These are phyloP conservation scores for Guyanaporus albipodus DNA, from an alignment of 768 basidiomycete genomes.

Conservation along the genomic window DNA sequence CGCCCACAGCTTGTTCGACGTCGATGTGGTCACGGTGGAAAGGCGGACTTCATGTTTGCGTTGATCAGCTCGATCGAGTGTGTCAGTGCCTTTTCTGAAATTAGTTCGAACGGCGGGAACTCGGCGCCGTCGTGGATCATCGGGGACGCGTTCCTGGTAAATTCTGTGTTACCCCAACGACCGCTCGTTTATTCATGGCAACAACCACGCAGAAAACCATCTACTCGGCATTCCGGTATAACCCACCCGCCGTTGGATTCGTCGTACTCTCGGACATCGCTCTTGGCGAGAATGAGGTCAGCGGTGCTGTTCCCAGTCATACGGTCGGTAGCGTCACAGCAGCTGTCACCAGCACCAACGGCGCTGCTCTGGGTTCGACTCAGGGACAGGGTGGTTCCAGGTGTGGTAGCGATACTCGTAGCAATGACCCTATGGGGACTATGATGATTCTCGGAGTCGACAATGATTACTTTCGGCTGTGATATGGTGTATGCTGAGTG, in stretches of 20 bases:
- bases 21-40: slow-evolving; percentile 34
- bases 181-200: neutral
- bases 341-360: slow-evolving; percentile 37
- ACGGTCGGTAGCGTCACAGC: slow-evolving; percentile 65
- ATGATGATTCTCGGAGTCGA: too few relatives aligned
- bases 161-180: neutral
- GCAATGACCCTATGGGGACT: neutral
- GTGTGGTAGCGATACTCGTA: neutral
- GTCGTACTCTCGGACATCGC: slow-evolving; percentile 38
- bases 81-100: slow-evolving; percentile 51
- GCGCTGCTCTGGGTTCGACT: neutral
- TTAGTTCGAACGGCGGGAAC: slow-evolving; percentile 31
- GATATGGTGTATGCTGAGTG: neutral
- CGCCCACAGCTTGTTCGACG: too few relatives aligned
- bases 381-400: neutral
- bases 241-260: slow-evolving; percentile 49
- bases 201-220: slow-evolving; percentile 43
- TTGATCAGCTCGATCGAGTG: slow-evolving; percentile 38
- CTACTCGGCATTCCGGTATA: slow-evolving; percentile 51
- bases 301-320: slow-evolving; percentile 42
- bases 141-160: slow-evolving; percentile 46
- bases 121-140: slow-evolving; percentile 45
- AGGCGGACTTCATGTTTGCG: slow-evolving; percentile 44
- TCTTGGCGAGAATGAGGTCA: slow-evolving; percentile 27
- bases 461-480: too few relatives aligned